Base-by-base conservation (phyloP, 2,329 filamentous ascomycete genomes). In the Aspergillus proliferans region DNA sequence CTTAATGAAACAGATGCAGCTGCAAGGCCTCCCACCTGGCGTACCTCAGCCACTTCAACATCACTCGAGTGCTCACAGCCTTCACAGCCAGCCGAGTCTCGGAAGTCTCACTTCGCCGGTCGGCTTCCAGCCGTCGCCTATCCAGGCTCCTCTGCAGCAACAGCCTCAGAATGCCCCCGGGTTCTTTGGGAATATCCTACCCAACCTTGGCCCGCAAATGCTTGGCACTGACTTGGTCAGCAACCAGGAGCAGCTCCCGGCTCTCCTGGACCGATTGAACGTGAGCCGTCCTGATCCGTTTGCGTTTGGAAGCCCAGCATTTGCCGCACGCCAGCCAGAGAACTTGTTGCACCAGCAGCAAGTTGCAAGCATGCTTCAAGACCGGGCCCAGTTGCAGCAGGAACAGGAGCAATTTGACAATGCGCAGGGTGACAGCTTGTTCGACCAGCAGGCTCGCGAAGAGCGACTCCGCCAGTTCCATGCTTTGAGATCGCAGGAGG, bases 41-140 rank as follows among this genome's bases (percentile, higher is more conserved):
- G 73, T 81, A 41, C 75, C 76, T n/a, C 77, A 78, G 46, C 77
- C 80, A 51, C 78, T 97, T 7, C 90, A 97, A 61, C 93, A 97
- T 64, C 91, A 97, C 64, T 91, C 89, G 1, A 97, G 92, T 64
- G 88, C 89, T 7, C 92, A 97, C 59, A 97, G 92, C 64, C 79
- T 98, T 51, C 93, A 98, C 64, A 96, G 90, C 65, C 93, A 98
- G 70, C 92, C 92, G 19, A 97, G 92, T 71, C 96, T 93, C 65
- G 89, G 92, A 15, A 96, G 87, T 70, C 94, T 98, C 57, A 84
- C 88, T 2, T 94, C 90, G n/a, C 90, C 91, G 2, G 82, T 86
- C 50, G 83, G 82, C 9, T 85, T 83, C 62, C 81, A 84, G 58
- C 76, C 80, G 47, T 77, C 82, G 53, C 76, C 76, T 50, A 83